These are phyloP conservation scores for Penicillium robsamsonii DNA, from an alignment of 495 filamentous ascomycete genomes.

Conservation along the genomic window DNA sequence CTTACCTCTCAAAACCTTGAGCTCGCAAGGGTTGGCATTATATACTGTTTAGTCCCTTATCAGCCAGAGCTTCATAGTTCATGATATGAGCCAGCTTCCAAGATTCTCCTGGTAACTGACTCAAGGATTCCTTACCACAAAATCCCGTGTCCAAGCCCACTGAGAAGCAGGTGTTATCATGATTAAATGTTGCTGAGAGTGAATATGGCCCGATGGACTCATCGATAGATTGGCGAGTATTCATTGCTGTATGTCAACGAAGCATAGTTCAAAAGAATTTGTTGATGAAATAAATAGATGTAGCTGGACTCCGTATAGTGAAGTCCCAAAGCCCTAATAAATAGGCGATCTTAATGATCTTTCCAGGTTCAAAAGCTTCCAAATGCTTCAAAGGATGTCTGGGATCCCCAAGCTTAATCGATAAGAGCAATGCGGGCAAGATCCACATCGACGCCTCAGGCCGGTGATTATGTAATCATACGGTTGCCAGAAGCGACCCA, in stretches of 20 bases:
- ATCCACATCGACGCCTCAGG: constrained; percentile 20
- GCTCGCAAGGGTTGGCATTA: constrained; percentile 70
- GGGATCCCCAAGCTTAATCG: constrained; percentile 18
- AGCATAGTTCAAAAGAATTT: constrained; percentile 16
- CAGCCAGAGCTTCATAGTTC: constrained; percentile 7
- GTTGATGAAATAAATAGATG: background rate
- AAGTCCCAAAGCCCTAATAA: no score
- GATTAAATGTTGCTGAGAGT: constrained; percentile 83
- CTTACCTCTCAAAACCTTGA: constrained; percentile 66
- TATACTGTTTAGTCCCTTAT: constrained; percentile 57
- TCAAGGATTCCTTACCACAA: constrained; percentile 58
- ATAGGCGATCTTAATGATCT: background rate
- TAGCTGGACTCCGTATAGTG: background rate
- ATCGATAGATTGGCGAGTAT: constrained; percentile 84
- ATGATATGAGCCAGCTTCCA: constrained; percentile 7
- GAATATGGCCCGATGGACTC: constrained; percentile 69
- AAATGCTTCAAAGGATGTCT: background rate
- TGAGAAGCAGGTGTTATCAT: constrained; percentile 82
- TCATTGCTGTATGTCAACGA: constrained; percentile 58
- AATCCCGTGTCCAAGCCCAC: constrained; percentile 86
- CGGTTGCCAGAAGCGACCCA: constrained; percentile 35
- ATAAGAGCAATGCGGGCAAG: constrained; percentile 28
- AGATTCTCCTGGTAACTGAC: background rate
- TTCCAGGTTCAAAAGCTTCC: background rate
- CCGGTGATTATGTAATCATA: constrained; percentile 18